These are phyloP conservation scores for Chlorella sorokiniana DNA, from an alignment of 139 green algal species.

Conservation along the genomic window DNA sequence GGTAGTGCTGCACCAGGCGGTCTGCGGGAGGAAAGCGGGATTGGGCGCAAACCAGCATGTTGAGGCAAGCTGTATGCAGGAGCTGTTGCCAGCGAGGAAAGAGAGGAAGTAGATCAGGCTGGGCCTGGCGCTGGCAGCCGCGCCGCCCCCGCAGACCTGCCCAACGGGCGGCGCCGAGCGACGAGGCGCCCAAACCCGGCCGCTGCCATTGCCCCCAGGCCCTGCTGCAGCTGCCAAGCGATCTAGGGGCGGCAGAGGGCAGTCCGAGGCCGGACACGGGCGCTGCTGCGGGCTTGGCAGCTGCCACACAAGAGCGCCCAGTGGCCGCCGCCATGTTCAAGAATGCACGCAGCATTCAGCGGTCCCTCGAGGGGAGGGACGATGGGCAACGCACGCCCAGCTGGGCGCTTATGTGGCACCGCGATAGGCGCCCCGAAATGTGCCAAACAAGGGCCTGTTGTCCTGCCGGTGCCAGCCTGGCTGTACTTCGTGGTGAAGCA, in stretches of 20 bases:
- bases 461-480: not conserved
- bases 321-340: not conserved
- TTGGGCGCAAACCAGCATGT: not conserved
- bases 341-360: not conserved
- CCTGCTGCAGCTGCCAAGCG: not conserved
- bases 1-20: slow-evolving; percentile 59
- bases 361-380: not conserved
- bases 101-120: too few relatives aligned
- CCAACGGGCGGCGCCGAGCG: not conserved
- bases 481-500: not conserved
- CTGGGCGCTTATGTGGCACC: not conserved
- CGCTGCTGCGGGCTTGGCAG: not conserved
- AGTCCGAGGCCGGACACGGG: not conserved
- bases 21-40: slow-evolving; percentile 37
- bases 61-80: too few relatives aligned
- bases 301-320: not conserved
- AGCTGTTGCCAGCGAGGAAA: too few relatives aligned
- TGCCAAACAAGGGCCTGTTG: not conserved
- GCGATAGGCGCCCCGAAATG: not conserved
- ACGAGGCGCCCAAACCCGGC: not conserved
- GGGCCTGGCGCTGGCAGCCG: too few relatives aligned
- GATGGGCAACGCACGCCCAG: not conserved
- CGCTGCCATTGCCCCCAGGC: not conserved
- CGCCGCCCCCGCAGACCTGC: too few relatives aligned
- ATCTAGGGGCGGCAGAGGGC: not conserved